Conservation (phyloP, 164 flowering plant genomes). For the Berberis vulgaris region DNA sequence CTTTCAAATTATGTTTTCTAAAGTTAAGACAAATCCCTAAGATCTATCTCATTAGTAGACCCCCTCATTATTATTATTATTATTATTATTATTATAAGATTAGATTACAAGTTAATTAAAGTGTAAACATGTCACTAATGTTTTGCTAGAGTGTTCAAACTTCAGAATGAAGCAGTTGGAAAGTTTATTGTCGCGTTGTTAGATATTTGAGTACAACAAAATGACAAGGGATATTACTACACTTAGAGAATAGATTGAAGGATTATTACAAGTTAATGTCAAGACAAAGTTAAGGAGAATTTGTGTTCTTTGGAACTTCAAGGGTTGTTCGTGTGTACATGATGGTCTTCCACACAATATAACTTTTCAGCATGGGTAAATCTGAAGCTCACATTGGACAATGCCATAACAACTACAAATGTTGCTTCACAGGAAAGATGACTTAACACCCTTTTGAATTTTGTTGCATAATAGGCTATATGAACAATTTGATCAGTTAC, state of each 20-base stretch:
- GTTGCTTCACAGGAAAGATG: too few species aligned
- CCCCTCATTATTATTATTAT: not conserved
- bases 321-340: too few species aligned
- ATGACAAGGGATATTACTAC: not conserved
- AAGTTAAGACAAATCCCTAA: constrained; percentile 23
- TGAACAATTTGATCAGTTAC: too few species aligned
- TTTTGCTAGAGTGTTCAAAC: not conserved
- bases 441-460: too few species aligned
- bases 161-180: not conserved
- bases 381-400: too few species aligned
- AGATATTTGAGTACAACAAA: not conserved
- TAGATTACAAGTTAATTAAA: constrained; percentile 1
- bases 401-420: too few species aligned
- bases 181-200: not conserved
- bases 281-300: too few species aligned
- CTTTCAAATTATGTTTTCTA: constrained; percentile 21
- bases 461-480: too few species aligned
- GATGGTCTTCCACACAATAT: too few species aligned
- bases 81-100: not conserved
- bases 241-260: not conserved
- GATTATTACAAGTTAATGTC: too few species aligned
- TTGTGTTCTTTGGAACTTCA: too few species aligned
- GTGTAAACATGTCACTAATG: constrained; percentile 4
- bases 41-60: constrained; percentile 11
- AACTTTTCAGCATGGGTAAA: too few species aligned